Evolutionary conservation across 164 flowering plant genomes (phyloP), one percentile per base, ranked within the genome.

Genomic region (Stephania cephalantha): DNA sequence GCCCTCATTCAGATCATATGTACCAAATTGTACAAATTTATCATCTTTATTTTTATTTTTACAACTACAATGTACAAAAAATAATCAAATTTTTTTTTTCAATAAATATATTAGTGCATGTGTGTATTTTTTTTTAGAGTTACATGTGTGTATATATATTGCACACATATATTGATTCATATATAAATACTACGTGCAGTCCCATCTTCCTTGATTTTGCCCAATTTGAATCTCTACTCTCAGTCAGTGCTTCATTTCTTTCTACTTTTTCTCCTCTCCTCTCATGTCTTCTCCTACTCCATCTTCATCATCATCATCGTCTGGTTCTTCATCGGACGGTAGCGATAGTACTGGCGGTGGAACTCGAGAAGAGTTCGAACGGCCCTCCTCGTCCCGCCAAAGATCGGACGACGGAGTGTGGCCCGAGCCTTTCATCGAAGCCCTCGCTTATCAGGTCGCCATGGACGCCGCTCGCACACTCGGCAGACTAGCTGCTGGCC

Each of bases 361-460:
- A 44, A 50, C 76, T 22, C 15, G 78, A 74, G 78, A 85, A 22
- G 79, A 79, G 48, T 73, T 73, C 69, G 88, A 80, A 64, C 87
- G 84, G 12, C 88, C 92, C 2, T 85, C 91, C 0, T 82, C 90
- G 0, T 85, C 90, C 18, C 81, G 90, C 2, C 85, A 72, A 52
- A 85, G 91, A 44, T 77, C 73, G 15, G 71, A 68, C n/a, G 83
- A 85, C 53, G 92, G 84, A 29, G 88, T 87, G 1, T 93, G 95
- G 97, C 97, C 98, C 12, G 97, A 88, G 79, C 96, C 91, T 10
- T 90, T 94, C 69, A 75, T 94, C 0, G 98, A 94, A 81, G 88
- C 92, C 15, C 89, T 94, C 4, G 92, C 90, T 35, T 68, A 76
- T 58, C 92, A 85, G 66, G 86, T 94, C 5, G 97, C 97, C 75